phyloP scores from a whole-genome alignment of 192 early-diverging fungal genomes.

The Rhizophagus clarus region DNA sequence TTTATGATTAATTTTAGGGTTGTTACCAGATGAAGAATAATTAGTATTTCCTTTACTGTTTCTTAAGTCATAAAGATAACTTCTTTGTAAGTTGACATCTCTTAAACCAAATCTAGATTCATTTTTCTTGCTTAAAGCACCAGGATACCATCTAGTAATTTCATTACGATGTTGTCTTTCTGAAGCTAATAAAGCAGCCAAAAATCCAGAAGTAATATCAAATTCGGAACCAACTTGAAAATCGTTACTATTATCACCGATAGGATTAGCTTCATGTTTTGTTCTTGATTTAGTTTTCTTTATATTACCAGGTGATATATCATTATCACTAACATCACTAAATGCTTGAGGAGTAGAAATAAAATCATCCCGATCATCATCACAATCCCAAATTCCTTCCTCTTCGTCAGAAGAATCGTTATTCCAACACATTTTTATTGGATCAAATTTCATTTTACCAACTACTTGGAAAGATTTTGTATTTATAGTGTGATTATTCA shows the following conservation, averaged over 20 bases:
- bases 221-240: conserved; percentile 29
- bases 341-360: background rate
- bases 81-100: background rate
- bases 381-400: conserved; percentile 16
- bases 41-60: background rate
- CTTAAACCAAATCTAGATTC: conserved; percentile 28
- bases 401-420: background rate
- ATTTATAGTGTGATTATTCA: background rate
- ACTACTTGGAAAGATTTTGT: conserved; percentile 8
- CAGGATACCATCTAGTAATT: conserved; percentile 28
- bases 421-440: conserved; percentile 19
- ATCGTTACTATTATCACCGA: background rate
- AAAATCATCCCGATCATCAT: background rate
- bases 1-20: background rate
- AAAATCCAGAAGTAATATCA: conserved; percentile 29
- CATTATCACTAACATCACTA: conserved; percentile 8
- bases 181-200: conserved; percentile 16
- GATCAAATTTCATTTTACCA: conserved; percentile 27
- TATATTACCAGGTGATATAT: background rate
- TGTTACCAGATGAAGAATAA: background rate
- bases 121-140: conserved; percentile 14
- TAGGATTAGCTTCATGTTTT: background rate
- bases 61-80: conserved; percentile 30
- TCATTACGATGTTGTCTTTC: conserved; percentile 32
- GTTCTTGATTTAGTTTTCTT: background rate